phyloP scores from a whole-genome alignment of 805 yeast genomes.

The Candida hungchunana region DNA sequence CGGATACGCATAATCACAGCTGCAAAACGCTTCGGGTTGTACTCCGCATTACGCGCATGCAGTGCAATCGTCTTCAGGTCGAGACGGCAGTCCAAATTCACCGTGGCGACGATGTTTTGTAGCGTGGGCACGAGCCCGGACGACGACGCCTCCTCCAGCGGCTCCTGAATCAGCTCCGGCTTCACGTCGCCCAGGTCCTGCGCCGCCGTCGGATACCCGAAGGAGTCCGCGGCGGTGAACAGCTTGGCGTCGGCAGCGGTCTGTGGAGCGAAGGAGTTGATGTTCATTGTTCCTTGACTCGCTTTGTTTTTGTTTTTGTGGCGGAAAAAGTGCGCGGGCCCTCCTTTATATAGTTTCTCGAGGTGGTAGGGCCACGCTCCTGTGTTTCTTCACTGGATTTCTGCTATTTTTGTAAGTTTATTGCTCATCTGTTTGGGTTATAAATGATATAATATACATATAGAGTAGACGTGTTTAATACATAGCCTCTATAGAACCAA shows the following conservation, averaged over 20 bases:
- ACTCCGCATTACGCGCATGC: conserved; percentile 98
- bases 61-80: conserved; percentile 96
- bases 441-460: too few species aligned
- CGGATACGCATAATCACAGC: conserved; percentile 99
- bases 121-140: conserved; percentile 94
- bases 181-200: conserved; percentile 25
- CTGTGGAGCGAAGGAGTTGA: conserved; percentile 28
- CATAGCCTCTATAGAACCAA: too few species aligned
- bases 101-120: conserved; percentile 96
- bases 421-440: too few species aligned
- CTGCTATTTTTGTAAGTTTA: too few species aligned
- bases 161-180: conserved; percentile 13
- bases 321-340: conserved; percentile 13
- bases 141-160: conserved; percentile 63
- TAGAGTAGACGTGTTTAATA: too few species aligned
- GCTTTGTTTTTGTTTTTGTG: background rate
- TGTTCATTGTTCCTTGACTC: conserved; percentile 4
- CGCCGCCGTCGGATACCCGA: conserved; percentile 27
- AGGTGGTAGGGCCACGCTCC: conserved; percentile 4
- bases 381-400: too few species aligned
- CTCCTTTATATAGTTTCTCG: conserved; percentile 12
- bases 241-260: conserved; percentile 28
- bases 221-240: conserved; percentile 25
- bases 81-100: conserved; percentile 90
- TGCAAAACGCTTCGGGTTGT: conserved; percentile 97